Percentiles rank a stretch among this genome's conserved stretches.
phyloP scores from a whole-genome alignment of 768 basidiomycete species.

The Pisolithus albus region DNA sequence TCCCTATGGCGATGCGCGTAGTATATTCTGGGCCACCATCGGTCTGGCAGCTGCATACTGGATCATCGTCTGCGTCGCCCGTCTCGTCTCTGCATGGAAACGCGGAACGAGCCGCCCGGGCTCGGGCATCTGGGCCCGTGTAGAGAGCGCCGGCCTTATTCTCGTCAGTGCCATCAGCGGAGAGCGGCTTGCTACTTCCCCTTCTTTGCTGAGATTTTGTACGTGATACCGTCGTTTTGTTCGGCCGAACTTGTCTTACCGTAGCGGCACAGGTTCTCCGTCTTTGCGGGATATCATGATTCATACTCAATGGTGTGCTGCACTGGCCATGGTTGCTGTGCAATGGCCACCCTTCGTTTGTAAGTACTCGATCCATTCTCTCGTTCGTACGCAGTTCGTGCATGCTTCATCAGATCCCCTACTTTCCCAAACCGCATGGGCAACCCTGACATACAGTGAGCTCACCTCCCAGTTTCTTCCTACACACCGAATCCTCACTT shows the following conservation, averaged over 20 bases:
- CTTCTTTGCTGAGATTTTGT: slow-evolving; percentile 88
- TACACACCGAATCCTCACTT: slow-evolving; percentile 4
- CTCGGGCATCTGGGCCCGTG: slow-evolving; percentile 57
- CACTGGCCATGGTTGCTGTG: slow-evolving; percentile 88
- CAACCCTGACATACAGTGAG: slow-evolving; percentile 70
- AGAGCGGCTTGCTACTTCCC: slow-evolving; percentile 76
- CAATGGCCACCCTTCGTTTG: slow-evolving; percentile 92
- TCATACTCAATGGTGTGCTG: slow-evolving; percentile 89
- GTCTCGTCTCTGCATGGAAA: slow-evolving; percentile 81
- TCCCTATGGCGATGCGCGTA: slow-evolving; percentile 59
- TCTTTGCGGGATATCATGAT: slow-evolving; percentile 88
- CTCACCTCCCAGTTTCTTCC: slow-evolving; percentile 7
- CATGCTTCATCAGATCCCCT: slow-evolving; percentile 64
- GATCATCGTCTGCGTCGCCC: slow-evolving; percentile 71
- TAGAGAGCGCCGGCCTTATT: slow-evolving; percentile 83
- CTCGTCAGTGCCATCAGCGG: slow-evolving; percentile 91
- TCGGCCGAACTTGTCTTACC: slow-evolving; percentile 12
- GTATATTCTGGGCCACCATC: slow-evolving; percentile 71
- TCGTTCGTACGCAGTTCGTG: slow-evolving; percentile 6
- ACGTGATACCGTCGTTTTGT: slow-evolving; percentile 26
- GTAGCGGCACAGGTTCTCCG: slow-evolving; percentile 62
- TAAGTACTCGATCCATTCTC: slow-evolving; percentile 32
- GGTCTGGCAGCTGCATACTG: slow-evolving; percentile 75
- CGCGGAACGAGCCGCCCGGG: slow-evolving; percentile 55
- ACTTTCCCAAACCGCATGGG: slow-evolving; percentile 83